These are phyloP conservation scores for Nemania sp. DNA, from an alignment of 2,329 filamentous ascomycete species.

Conservation along the genomic window DNA sequence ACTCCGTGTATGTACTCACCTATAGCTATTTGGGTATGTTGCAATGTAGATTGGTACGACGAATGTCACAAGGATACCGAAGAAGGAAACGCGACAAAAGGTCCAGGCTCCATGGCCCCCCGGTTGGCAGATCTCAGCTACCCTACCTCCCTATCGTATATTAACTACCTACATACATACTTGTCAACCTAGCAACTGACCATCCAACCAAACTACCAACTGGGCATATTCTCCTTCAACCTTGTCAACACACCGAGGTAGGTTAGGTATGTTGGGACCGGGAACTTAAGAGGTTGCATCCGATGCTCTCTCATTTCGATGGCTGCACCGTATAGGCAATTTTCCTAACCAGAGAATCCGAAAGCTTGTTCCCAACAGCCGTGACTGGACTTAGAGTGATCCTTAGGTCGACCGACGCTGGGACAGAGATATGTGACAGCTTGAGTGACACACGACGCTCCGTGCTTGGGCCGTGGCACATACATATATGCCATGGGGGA, in stretches of 20 bases:
- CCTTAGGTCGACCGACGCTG: conserved; percentile 15
- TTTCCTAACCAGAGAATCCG: conserved; percentile 22
- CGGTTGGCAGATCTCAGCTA: conserved; percentile 24
- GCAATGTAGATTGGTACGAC: neutral
- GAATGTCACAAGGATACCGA: conserved; percentile 15
- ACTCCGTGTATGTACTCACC: neutral
- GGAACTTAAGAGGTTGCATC: conserved; percentile 20
- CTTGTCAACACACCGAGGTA: conserved; percentile 4
- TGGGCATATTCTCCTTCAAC: neutral
- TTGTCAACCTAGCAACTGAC: neutral
- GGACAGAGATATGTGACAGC: neutral
- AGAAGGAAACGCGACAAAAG: conserved; percentile 10
- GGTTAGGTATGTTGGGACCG: conserved; percentile 19
- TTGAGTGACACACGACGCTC: no score
- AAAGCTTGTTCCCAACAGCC: conserved; percentile 26
- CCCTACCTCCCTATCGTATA: conserved; percentile 12
- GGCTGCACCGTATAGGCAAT: conserved; percentile 24
- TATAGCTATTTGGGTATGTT: neutral
- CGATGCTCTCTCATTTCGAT: conserved; percentile 20
- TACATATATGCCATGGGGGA: neutral
- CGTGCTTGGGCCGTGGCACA: neutral
- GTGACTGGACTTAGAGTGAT: conserved; percentile 4
- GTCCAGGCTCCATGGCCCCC: conserved; percentile 21
- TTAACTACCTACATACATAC: no score
- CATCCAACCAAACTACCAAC: neutral